phyloP scores from a whole-genome alignment of 257 asterid species.

The Avicennia marina region DNA sequence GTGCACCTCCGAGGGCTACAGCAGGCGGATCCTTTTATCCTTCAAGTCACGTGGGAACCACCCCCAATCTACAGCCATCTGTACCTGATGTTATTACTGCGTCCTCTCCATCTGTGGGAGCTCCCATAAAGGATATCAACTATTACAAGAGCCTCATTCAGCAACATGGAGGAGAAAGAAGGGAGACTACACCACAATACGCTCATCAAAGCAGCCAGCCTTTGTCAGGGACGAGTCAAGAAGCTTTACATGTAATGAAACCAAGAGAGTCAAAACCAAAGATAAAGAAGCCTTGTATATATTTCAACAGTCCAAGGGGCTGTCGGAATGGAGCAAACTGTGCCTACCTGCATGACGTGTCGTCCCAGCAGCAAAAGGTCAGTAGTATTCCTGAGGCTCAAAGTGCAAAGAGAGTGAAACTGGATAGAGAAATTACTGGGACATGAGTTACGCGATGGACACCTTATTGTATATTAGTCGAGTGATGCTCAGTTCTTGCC shows the following conservation, averaged over 20 bases:
- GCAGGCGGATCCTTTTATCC: conserved; percentile 42
- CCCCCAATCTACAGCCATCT: conserved; percentile 33
- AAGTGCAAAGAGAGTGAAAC: conserved; percentile 50
- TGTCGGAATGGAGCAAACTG: conserved; percentile 58
- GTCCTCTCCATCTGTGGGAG: conserved; percentile 30
- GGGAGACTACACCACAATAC: conserved; percentile 38
- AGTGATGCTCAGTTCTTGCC: too few relatives aligned
- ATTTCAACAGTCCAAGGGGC: conserved; percentile 46
- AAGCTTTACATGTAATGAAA: conserved; percentile 16
- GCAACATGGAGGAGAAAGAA: conserved; percentile 86
- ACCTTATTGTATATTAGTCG: conserved; percentile 19
- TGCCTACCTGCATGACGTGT: conserved; percentile 33
- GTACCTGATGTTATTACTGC: conserved; percentile 26
- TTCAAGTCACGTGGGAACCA: conserved; percentile 26
- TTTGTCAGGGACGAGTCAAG: conserved; percentile 23
- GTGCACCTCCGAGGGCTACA: conserved; percentile 26
- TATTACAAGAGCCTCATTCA: conserved; percentile 83
- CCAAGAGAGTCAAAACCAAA: conserved; percentile 35
- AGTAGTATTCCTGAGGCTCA: conserved; percentile 40
- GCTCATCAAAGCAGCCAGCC: conserved; percentile 29
- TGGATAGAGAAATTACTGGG: conserved; percentile 52
- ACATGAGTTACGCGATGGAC: conserved; percentile 19
- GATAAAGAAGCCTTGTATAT: conserved; percentile 49
- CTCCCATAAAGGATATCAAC: conserved; percentile 53
- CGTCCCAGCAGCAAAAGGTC: conserved; percentile 23